Conservation (phyloP, 805 yeast genomes). For the Lipomyces sp. region DNA sequence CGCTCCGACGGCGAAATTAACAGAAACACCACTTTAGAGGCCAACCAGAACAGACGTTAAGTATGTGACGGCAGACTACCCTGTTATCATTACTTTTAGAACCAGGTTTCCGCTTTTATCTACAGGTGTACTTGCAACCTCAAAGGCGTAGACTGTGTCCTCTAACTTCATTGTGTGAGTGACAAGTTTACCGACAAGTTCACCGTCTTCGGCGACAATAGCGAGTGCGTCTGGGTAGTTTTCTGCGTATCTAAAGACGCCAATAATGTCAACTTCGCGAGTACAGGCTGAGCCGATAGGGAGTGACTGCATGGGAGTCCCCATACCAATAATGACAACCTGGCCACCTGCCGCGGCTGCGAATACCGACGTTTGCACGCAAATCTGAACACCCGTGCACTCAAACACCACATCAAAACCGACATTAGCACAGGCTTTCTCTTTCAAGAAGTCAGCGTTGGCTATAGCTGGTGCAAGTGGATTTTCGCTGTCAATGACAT, state of each 20-base stretch:
- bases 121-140: constrained; percentile 41
- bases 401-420: constrained; percentile 44
- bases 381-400: constrained; percentile 58
- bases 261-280: constrained; percentile 56
- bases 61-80: too few relatives aligned
- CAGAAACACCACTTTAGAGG: too few relatives aligned
- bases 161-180: constrained; percentile 55
- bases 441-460: not conserved
- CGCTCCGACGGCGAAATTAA: too few relatives aligned
- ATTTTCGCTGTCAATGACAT: not conserved
- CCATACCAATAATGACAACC: constrained; percentile 57
- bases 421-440: not conserved
- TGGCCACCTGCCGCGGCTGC: constrained; percentile 54
- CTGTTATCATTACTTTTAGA: constrained; percentile 40
- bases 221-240: constrained; percentile 60
- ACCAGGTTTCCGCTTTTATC: constrained; percentile 42
- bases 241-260: constrained; percentile 57
- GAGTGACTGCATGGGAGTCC: constrained; percentile 51
- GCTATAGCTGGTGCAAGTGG: constrained; percentile 6
- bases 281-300: constrained; percentile 58
- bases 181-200: constrained; percentile 53
- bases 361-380: constrained; percentile 53
- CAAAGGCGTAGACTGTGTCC: constrained; percentile 53
- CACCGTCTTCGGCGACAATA: constrained; percentile 50
- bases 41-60: too few relatives aligned